A percentile compares a stretch with the other conserved stretches of the same genome.
phyloP scores from a whole-genome alignment of 345 rosid species.

The Salix purpurea region DNA sequence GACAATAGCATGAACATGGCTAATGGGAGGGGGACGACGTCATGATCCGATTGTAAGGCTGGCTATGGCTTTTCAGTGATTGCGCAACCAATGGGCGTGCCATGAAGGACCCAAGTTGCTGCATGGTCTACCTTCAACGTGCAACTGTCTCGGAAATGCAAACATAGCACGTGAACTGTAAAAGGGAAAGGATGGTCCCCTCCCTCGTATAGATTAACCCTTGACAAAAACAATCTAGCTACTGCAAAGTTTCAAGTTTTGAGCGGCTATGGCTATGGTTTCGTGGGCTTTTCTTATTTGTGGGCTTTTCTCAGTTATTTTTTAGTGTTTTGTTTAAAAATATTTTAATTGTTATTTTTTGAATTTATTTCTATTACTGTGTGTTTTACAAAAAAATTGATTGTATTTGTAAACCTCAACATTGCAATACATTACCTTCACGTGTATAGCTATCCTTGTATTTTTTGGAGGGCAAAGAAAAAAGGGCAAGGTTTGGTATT shows the following conservation, averaged over 20 bases:
- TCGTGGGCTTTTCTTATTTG: neutral
- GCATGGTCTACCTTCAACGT: slow-evolving; percentile 6
- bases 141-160: slow-evolving; percentile 17
- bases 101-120: slow-evolving; percentile 4
- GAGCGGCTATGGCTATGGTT: neutral
- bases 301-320: too few species aligned
- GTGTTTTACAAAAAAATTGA: too few species aligned
- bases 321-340: too few species aligned
- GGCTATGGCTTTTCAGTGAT: neutral
- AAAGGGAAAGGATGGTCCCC: slow-evolving; percentile 2
- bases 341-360: too few species aligned
- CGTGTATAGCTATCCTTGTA: too few species aligned
- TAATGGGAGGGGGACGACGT: neutral
- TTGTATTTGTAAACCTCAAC: neutral
- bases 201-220: neutral
- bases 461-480: too few species aligned
- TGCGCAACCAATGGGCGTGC: neutral
- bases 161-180: slow-evolving; percentile 21
- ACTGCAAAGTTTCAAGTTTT: too few species aligned
- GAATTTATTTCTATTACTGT: too few species aligned
- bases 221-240: neutral
- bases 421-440: too few species aligned
- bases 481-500: too few species aligned
- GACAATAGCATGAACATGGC: slow-evolving; percentile 15
- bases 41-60: neutral